These are phyloP conservation scores for Rosellinia necatrix DNA, from an alignment of 2,329 filamentous ascomycete species.

Conservation along the genomic window DNA sequence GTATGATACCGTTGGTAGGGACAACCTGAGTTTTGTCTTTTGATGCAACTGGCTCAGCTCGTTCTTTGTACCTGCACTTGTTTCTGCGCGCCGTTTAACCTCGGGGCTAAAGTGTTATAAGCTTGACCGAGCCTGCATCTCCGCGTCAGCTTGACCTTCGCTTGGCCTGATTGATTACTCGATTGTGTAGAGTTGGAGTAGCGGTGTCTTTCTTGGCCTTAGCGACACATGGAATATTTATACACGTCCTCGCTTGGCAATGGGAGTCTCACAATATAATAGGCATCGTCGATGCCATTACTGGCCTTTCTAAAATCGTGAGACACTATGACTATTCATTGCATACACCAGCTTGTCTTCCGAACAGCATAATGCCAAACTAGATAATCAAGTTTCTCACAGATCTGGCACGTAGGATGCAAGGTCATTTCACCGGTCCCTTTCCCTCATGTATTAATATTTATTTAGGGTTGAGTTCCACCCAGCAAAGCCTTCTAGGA, in stretches of 20 bases:
- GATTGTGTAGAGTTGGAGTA: conserved; percentile 34
- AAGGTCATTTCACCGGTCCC: too few relatives aligned
- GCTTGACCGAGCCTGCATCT: background rate
- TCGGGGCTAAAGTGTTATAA: background rate
- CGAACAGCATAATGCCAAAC: background rate
- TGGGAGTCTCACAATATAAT: conserved; percentile 33
- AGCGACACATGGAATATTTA: conserved; percentile 28
- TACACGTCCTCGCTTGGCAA: conserved; percentile 28
- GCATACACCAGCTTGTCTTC: background rate
- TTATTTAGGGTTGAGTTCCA: background rate
- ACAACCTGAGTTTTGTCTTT: conserved; percentile 15
- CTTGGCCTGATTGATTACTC: conserved; percentile 27
- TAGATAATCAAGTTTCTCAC: too few relatives aligned
- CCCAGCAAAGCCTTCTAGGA: background rate
- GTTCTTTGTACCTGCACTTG: conserved; percentile 6
- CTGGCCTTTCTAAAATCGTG: background rate
- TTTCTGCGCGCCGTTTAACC: background rate
- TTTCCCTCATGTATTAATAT: conserved; percentile 2
- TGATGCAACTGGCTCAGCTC: conserved; percentile 10
- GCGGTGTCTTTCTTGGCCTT: conserved; percentile 35
- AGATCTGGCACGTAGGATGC: too few relatives aligned
- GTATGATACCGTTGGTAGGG: conserved; percentile 50
- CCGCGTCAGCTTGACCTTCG: conserved; percentile 20
- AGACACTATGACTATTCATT: background rate
- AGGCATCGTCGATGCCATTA: conserved; percentile 15